Percentiles rank a stretch among this genome's conserved stretches.
These are phyloP conservation scores for Punctularia strigosozonata DNA, from an alignment of 768 basidiomycete species.

Conservation along the genomic window DNA sequence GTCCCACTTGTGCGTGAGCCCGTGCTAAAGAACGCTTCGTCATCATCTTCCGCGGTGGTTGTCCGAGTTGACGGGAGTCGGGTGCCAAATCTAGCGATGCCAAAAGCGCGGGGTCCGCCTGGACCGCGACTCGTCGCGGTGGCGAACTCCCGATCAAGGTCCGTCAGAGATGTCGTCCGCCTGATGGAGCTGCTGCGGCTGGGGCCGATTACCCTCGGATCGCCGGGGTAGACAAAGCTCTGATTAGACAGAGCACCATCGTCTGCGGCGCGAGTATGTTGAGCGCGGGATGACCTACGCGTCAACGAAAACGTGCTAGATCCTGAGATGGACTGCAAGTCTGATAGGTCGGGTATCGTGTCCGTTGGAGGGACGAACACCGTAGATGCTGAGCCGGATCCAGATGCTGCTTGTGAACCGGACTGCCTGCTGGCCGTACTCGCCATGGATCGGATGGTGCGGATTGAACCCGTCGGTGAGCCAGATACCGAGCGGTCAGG, in stretches of 20 bases:
- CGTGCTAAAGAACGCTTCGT: slow-evolving; percentile 37
- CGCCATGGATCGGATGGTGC: slow-evolving; percentile 51
- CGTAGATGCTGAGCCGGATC: slow-evolving; percentile 54
- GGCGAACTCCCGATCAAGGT: slow-evolving; percentile 53
- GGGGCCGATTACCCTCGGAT: slow-evolving; percentile 61
- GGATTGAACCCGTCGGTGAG: slow-evolving; percentile 47
- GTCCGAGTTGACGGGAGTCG: slow-evolving; percentile 14
- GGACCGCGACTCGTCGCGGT: slow-evolving; percentile 30
- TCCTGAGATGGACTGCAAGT: slow-evolving; percentile 37
- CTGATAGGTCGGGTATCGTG: slow-evolving; percentile 59
- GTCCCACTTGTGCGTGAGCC: slow-evolving; percentile 21
- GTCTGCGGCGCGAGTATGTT: slow-evolving; percentile 59
- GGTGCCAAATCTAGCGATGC: no score
- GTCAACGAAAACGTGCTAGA: slow-evolving; percentile 23
- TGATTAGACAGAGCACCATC: slow-evolving; percentile 58
- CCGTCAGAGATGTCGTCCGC: slow-evolving; percentile 66
- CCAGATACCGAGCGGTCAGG: slow-evolving; percentile 34
- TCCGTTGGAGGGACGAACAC: slow-evolving; percentile 71
- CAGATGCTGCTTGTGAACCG: no score
- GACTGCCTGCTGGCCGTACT: slow-evolving; percentile 27
- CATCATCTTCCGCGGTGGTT: slow-evolving; percentile 20
- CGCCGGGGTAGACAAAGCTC: slow-evolving; percentile 61
- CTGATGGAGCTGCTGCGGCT: slow-evolving; percentile 46
- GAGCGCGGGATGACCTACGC: slow-evolving; percentile 23
- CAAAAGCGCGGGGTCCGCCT: slow-evolving; percentile 28